phyloP scores from a whole-genome alignment of 768 basidiomycete species.

The Tephrocybe rancida region DNA sequence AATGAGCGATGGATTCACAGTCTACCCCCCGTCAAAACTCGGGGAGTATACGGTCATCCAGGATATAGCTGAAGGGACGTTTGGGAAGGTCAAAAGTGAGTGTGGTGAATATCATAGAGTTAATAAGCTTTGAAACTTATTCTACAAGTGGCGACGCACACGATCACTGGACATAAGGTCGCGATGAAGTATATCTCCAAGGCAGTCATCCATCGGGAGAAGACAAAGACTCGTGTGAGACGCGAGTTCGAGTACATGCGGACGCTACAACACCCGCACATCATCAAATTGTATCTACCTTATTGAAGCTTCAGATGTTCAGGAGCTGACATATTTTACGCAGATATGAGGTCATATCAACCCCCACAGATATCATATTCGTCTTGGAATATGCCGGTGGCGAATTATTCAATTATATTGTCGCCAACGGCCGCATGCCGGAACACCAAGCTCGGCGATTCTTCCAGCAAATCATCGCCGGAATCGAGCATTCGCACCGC shows the following conservation, averaged over 20 bases:
- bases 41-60: constrained; percentile 89
- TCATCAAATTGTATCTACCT: constrained; percentile 87
- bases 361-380: constrained; percentile 95
- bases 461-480: constrained; percentile 98
- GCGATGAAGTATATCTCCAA: constrained; percentile 99
- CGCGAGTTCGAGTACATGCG: constrained; percentile 98
- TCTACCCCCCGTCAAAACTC: constrained; percentile 69
- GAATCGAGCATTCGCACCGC: constrained; percentile 95
- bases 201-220: constrained; percentile 87
- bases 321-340: constrained; percentile 12
- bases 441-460: constrained; percentile 88
- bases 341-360: constrained; percentile 90
- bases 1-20: constrained; percentile 33
- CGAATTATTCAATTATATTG: constrained; percentile 98
- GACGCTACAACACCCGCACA: constrained; percentile 91
- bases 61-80: constrained; percentile 95
- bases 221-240: constrained; percentile 90
- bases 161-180: constrained; percentile 92
- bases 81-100: constrained; percentile 99
- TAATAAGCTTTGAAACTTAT: constrained; percentile 11
- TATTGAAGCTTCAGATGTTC: constrained; percentile 11
- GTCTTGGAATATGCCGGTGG: constrained; percentile 96
- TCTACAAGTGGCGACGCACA: constrained; percentile 84
- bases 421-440: constrained; percentile 88
- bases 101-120: neutral